Base-by-base conservation (phyloP, 2,329 filamentous ascomycete species). In the Sarocladium brachiariae region DNA sequence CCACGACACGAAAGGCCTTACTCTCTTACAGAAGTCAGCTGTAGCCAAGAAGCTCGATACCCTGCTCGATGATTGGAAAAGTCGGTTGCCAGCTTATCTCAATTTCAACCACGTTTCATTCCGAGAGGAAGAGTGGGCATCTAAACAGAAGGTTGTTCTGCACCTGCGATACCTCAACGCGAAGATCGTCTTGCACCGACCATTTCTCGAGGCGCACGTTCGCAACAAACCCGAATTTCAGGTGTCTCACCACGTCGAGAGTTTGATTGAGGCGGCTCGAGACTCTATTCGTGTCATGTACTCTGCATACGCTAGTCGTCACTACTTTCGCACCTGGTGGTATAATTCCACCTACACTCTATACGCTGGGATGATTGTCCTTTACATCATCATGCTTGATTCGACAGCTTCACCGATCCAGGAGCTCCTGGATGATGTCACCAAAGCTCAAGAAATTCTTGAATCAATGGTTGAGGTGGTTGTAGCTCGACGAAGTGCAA, bases 271-370 rank as follows among this genome's bases (percentile, higher is more conserved):
- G 16, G 27, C 43, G 21, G 43, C 43, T 33, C n/a, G 43, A 33
- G 43, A 47, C 21, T 31, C 43, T 19, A 33, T 47, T 21, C 25
- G 25, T 21, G 25, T 47, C 11, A 47, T 47, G 43, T 33, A 47
- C 16, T 30, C 25, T 6, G 43, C 43, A 30, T 31, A 47, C 27
- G 18, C 43, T 8, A 33, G 11, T 16, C 43, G 43, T 21, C 43
- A 47, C 27, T 47, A 47, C 43, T 47, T 47, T 14, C 43, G 43
- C 25, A 47, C 43, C 13, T 47, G 43, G 43, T 47, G 43, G 43
- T 47, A 47, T 16, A 47, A 47, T 33, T 47, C 25, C 25, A 47
- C 43, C 3, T 47, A 47, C 14, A 47, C 43, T 10, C n/a, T 45
- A 19, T 45, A 45, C n/a, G 39, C 39, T 19, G 39, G 39, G 14